phyloP scores from a whole-genome alignment of 257 asterid species.

The Agastache rugosa region DNA sequence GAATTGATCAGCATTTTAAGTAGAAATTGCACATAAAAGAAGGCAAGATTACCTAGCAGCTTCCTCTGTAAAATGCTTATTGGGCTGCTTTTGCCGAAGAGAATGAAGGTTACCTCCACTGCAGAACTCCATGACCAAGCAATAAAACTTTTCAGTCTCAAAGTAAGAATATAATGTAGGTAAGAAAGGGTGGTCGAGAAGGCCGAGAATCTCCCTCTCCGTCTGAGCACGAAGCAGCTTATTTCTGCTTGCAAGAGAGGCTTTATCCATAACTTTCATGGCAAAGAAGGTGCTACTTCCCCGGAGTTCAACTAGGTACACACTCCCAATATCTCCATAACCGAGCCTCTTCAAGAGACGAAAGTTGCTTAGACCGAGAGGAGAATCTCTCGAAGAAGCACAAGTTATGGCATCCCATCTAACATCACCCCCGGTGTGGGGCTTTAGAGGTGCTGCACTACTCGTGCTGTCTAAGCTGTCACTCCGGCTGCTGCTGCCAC shows the following conservation, averaged over 20 bases:
- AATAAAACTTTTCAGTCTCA: slow-evolving; percentile 79
- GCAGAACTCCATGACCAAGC: slow-evolving; percentile 90
- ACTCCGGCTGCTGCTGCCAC: slow-evolving; percentile 45
- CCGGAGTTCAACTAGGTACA: slow-evolving; percentile 78
- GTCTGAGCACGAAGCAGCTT: slow-evolving; percentile 79
- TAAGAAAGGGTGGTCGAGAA: slow-evolving; percentile 87
- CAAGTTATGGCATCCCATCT: slow-evolving; percentile 81
- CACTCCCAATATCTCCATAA: slow-evolving; percentile 92
- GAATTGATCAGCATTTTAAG: no score
- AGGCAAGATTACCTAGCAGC: slow-evolving; percentile 60
- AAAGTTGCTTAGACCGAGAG: slow-evolving; percentile 69
- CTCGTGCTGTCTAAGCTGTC: slow-evolving; percentile 58
- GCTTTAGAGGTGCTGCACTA: slow-evolving; percentile 55
- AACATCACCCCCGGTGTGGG: slow-evolving; percentile 86
- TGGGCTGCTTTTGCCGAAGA: slow-evolving; percentile 87
- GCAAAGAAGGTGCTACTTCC: slow-evolving; percentile 71
- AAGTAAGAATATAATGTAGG: slow-evolving; percentile 79
- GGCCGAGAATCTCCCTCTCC: slow-evolving; percentile 81
- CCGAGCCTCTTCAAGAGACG: slow-evolving; percentile 79
- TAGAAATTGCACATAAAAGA: no score
- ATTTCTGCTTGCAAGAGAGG: slow-evolving; percentile 77
- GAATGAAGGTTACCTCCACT: slow-evolving; percentile 90
- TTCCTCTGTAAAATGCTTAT: slow-evolving; percentile 80
- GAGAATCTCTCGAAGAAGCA: slow-evolving; percentile 53
- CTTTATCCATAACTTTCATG: slow-evolving; percentile 91